Evolutionary conservation across 129 eudicot species (phyloP), one percentile per base, ranked within the genome.

Genomic region (Flaveria brownii): DNA sequence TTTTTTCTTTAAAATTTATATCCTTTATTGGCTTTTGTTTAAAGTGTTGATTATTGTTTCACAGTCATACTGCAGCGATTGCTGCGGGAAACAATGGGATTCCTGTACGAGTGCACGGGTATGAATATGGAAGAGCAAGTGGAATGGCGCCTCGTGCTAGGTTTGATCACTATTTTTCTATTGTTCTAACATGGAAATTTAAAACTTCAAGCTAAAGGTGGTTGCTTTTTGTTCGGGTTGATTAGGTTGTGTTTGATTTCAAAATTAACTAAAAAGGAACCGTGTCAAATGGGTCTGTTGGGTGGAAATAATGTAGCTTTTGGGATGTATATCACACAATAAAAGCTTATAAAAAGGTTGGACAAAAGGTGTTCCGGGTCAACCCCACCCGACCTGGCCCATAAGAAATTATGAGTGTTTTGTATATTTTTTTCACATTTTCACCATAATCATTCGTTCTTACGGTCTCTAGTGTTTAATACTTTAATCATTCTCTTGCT

Each of bases 141-240:
- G 98, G 98, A 75, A 93, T 93, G 98, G 98, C 99, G 66, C 99
- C 99, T 26, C 96, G 99, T 74, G 99, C 99, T 55, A 94, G 99
- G 99, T 80, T 72, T 54, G 79, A 54, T 65, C 73, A 50, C 52
- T 51, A 26, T 51, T 41, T 23, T 64, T 2, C 25, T 4, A 4
- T 41, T 4, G 55, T 43, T 36, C 18, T 12, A 22, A 67, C 47
- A 77, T 65, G 70, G 25, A 65, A 65, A 6, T 7, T 15, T 36
- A 65, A 33, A 23, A 8, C 30, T 20, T 9, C 17, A 26, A 26
- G 67, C 17, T 61, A 26, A 61, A 11, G 67, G 67, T 36, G 15
- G 49, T 65, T 36, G 49, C 39, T 25, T 42, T 10, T 63, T 63
- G 45, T 33, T 30, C 23, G 22, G 47, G 50, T 65, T 17, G 26